Evolutionary conservation across 2,329 filamentous ascomycete species (phyloP), one percentile per base, ranked within the genome.

Genomic region (Aspergillus novofumigatus): DNA sequence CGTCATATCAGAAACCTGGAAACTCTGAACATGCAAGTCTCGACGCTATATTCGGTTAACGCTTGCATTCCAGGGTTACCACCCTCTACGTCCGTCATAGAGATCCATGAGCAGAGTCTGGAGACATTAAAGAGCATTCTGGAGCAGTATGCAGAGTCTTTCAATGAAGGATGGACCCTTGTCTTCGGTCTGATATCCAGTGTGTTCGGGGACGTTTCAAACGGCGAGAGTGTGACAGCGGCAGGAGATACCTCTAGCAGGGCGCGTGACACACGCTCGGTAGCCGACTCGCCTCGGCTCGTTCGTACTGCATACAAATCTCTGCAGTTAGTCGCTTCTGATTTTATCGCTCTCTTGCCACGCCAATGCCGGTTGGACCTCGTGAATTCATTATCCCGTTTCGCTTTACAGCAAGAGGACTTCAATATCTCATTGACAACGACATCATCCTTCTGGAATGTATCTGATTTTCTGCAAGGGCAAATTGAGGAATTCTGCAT

Each of bases 381-480:
- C 17, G 86, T 97, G 59, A 89, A 96, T 75, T 91, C 92, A 10
- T 83, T 99, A 23, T 91, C 91, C 67, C 88, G 89, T 62, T 99
- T 97, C 73, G 92, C 91, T 65, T 88, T 87, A 0, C 94, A 99
- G 72, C 83, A 88, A 62, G 90, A 96, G 63, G 94, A 99, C 69
- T 81, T 99, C 41, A 99, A 99, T 65, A 95, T 97, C 67, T 93
- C 93, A 0, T 80, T 99, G 26, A 97, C 94, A 35, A 94, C 92
- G 1, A 90, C 96, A 8, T 96, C 93, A 0, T 94, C 96, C 69
- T 96, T 96, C 72, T 97, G 92, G 91, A 92, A 93, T 54, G 83
- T 97, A 7, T 96, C 93, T 0, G 92, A 97, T 72, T 94, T 92
- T 62, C 80, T 97, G 21, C 81, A 84, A 55, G 74, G 75, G 7